phyloP scores from a whole-genome alignment of 2,329 filamentous ascomycete species.

The Colletotrichum sp. region DNA sequence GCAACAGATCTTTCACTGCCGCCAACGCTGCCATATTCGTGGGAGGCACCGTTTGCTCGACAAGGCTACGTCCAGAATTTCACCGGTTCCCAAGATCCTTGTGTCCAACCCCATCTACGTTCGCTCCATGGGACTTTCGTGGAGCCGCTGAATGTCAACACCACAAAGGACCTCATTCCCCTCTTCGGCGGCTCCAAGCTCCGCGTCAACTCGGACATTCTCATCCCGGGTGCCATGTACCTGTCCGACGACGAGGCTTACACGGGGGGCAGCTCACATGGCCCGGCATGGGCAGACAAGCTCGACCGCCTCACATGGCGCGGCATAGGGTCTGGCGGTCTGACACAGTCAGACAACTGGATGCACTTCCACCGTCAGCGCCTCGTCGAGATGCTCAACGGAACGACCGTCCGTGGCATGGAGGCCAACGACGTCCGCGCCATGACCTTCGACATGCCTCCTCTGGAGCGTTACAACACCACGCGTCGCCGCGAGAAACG shows the following conservation, averaged over 20 bases:
- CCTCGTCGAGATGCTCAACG: conserved; percentile 72
- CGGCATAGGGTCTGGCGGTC: conserved; percentile 67
- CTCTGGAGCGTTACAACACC: conserved; percentile 46
- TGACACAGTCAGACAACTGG: conserved; percentile 62
- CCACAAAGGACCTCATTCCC: conserved; percentile 60
- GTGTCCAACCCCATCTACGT: conserved; percentile 58
- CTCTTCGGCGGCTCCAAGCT: conserved; percentile 69
- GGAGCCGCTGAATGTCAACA: conserved; percentile 54
- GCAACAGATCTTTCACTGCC: conserved; percentile 33
- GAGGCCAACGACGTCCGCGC: conserved; percentile 45
- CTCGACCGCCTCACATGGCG: conserved; percentile 64
- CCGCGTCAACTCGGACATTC: conserved; percentile 66
- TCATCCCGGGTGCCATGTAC: conserved; percentile 71
- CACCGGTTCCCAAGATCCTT: conserved; percentile 62
- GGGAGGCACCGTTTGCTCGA: conserved; percentile 39
- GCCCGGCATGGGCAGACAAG: conserved; percentile 64
- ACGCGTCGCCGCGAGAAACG: conserved; percentile 32
- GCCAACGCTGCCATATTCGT: conserved; percentile 37
- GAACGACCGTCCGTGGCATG: conserved; percentile 55
- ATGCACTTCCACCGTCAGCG: conserved; percentile 74
- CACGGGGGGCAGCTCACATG: conserved; percentile 58
- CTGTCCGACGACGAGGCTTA: conserved; percentile 63
- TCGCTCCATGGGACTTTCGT: conserved; percentile 62
- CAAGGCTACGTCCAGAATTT: conserved; percentile 63
- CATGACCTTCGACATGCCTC: conserved; percentile 55